Percentiles rank a stretch among this genome's conserved stretches.
Conservation (phyloP, 2,329 filamentous ascomycete species). For the Neofusicoccum umdonicola region DNA sequence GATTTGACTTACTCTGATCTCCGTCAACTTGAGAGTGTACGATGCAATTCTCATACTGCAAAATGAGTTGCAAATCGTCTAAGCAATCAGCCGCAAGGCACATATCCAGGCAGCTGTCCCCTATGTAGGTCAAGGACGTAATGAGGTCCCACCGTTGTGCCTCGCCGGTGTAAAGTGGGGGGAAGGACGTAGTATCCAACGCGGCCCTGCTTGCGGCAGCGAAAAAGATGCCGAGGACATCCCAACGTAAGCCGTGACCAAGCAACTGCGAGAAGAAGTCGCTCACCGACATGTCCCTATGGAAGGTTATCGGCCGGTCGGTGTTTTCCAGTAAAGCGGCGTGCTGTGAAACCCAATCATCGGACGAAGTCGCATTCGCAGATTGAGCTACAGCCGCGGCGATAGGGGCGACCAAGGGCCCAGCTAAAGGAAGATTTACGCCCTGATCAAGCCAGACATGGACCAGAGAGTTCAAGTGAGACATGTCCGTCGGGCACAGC, state of each 20-base stretch:
- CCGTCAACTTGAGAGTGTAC: constrained; percentile 18
- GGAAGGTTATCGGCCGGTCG: constrained; percentile 13
- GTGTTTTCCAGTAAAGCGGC: not conserved
- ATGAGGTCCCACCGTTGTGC: constrained; percentile 28
- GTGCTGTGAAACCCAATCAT: not conserved
- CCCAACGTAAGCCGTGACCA: constrained; percentile 37
- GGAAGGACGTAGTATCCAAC: constrained; percentile 16
- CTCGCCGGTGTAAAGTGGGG: constrained; percentile 27
- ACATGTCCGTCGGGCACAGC: constrained; percentile 16
- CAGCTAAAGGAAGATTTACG: constrained; percentile 27
- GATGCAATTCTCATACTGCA: constrained; percentile 24
- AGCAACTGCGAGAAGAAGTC: constrained; percentile 20
- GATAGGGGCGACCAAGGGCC: constrained; percentile 20
- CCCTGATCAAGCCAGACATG: constrained; percentile 25
- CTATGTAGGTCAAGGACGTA: constrained; percentile 27
- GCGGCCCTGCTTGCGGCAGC: constrained; percentile 35
- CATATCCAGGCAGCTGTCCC: constrained; percentile 37
- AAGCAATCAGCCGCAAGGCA: constrained; percentile 34
- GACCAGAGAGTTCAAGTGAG: constrained; percentile 22
- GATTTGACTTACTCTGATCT: constrained; percentile 27
- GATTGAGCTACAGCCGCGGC: constrained; percentile 17
- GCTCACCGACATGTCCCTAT: not conserved
- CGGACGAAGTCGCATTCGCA: not conserved
- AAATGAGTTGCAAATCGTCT: constrained; percentile 45
- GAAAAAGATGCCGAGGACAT: constrained; percentile 41